phyloP scores from a whole-genome alignment of 345 rosid species.

The Anacardium occidentale region DNA sequence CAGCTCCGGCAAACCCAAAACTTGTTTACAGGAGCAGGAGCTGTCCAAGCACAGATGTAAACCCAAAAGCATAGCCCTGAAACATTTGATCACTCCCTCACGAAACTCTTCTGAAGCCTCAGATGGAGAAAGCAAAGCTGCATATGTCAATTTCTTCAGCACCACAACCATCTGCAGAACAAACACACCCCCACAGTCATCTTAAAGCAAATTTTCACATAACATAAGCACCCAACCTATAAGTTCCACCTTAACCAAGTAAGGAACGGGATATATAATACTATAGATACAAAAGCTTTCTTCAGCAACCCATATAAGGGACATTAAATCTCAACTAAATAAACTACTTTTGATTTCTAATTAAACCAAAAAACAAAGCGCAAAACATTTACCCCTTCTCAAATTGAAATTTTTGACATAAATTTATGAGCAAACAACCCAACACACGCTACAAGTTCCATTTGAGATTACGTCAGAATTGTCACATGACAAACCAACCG shows the following conservation, averaged over 20 bases:
- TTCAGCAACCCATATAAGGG: not conserved
- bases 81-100: conserved; percentile 80
- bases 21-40: conserved; percentile 59
- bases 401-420: too few species aligned
- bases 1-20: conserved; percentile 54
- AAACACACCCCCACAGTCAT: conserved; percentile 8
- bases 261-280: too few species aligned
- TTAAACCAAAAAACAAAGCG: not conserved
- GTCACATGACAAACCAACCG: too few species aligned
- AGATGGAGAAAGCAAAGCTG: conserved; percentile 63
- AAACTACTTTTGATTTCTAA: too few species aligned
- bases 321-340: not conserved
- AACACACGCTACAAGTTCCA: too few species aligned
- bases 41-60: conserved; percentile 54
- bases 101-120: conserved; percentile 94
- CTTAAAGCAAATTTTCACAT: not conserved
- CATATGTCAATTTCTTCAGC: conserved; percentile 70
- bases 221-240: not conserved
- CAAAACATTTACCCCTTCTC: too few species aligned
- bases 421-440: too few species aligned
- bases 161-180: conserved; percentile 67
- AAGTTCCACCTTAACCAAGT: too few species aligned
- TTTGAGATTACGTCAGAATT: too few species aligned
- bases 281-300: not conserved
- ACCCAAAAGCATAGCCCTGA: conserved; percentile 59